A percentile compares a stretch with the other conserved stretches of the same genome.
Evolutionary conservation across 768 basidiomycete species (phyloP).

Genomic region (Phanerochaete sordida): DNA sequence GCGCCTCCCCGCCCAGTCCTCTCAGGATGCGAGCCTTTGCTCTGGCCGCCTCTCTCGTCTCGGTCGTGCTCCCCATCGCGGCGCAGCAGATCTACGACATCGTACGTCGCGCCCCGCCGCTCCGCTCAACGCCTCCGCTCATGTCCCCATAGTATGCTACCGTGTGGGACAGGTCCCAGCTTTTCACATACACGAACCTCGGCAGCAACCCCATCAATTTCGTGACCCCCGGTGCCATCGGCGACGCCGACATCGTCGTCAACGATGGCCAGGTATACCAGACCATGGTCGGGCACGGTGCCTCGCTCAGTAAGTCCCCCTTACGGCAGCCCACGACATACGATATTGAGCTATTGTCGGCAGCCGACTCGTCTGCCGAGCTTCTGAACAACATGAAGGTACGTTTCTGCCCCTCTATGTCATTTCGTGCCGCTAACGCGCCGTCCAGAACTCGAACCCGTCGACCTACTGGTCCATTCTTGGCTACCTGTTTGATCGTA

Average conservation of each 20-base stretch:
- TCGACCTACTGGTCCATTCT: constrained; percentile 56
- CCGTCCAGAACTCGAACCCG: constrained; percentile 44
- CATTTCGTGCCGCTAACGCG: not conserved
- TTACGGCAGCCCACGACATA: too few species aligned
- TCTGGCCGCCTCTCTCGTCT: constrained; percentile 13
- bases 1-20: not conserved
- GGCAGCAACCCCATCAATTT: constrained; percentile 51
- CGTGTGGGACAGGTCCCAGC: constrained; percentile 35
- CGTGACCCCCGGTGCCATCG: constrained; percentile 50
- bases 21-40: constrained; percentile 6
- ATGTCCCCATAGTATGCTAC: constrained; percentile 26
- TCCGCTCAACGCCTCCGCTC: not conserved
- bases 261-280: constrained; percentile 56
- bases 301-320: constrained; percentile 47
- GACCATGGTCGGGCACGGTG: constrained; percentile 65
- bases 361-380: constrained; percentile 71
- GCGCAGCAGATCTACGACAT: constrained; percentile 33
- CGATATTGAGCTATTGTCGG: too few species aligned
- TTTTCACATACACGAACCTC: constrained; percentile 50
- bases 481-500: constrained; percentile 52
- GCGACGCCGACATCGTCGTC: constrained; percentile 60
- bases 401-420: not conserved
- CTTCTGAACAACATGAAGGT: constrained; percentile 67
- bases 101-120: constrained; percentile 15
- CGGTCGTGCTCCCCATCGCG: constrained; percentile 18